Conservation (phyloP, 139 green algal species). For the Auxenochlorella protothecoides region DNA sequence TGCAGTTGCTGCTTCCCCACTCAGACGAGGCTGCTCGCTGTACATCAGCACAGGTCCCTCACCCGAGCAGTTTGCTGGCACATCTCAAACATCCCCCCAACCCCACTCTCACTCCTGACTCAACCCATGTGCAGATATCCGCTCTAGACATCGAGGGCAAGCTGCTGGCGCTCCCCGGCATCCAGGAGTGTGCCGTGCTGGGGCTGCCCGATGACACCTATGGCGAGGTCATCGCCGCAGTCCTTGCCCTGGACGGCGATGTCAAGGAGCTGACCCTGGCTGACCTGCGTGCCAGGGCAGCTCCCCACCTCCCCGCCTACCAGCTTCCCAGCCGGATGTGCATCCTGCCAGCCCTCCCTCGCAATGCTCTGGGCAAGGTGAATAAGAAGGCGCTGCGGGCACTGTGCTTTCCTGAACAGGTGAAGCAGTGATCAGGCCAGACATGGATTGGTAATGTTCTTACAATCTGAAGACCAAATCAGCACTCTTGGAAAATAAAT, state of each 20-base stretch:
- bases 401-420: too few species aligned
- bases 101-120: too few species aligned
- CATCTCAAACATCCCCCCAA: too few species aligned
- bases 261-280: slow-evolving; percentile 7
- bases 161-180: slow-evolving; percentile 56
- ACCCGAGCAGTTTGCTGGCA: too few species aligned
- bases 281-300: slow-evolving; percentile 33
- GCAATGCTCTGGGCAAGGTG: slow-evolving; percentile 97
- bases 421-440: too few species aligned
- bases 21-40: background rate
- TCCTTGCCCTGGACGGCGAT: slow-evolving; percentile 5
- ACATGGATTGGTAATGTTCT: too few species aligned
- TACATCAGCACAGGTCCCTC: too few species aligned
- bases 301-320: slow-evolving; percentile 48
- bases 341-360: slow-evolving; percentile 53
- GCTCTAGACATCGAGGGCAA: slow-evolving; percentile 65
- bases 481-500: too few species aligned
- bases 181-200: slow-evolving; percentile 75
- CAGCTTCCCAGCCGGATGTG: slow-evolving; percentile 49
- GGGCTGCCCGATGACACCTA: slow-evolving; percentile 64
- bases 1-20: background rate
- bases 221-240: slow-evolving; percentile 51
- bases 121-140: slow-evolving; percentile 47
- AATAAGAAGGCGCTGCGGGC: slow-evolving; percentile 75
- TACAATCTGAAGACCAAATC: too few species aligned